Evolutionary conservation across 2,329 filamentous ascomycete genomes (phyloP), one percentile per base, ranked within the genome.

Genomic region (Diaporthe amygdali): DNA sequence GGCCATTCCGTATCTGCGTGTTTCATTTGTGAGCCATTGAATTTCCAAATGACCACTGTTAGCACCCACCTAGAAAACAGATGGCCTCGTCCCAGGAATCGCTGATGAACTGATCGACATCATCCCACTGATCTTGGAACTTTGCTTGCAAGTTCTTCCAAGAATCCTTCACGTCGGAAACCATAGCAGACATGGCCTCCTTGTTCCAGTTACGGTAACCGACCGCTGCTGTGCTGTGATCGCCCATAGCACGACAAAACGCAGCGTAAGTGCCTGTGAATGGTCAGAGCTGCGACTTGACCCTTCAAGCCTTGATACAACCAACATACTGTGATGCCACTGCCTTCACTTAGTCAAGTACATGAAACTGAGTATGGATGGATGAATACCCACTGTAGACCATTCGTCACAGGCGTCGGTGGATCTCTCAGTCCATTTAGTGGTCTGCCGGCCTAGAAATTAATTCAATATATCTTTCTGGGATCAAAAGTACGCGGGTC

Each of bases 81-180:
- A n/a, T 54, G 3, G 51, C 51, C 0, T 54, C 51, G 1, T 34
- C 30, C 30, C 51, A 54, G 1, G 30, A 7, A 6, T 15, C 15
- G 1, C 2, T 2, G 20, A 25, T 37, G 20, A 25, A n/a, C 2
- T 0, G 0, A 1, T 5, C 9, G 3, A 37, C 1, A 22, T 37
- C 20, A 22, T 5, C 17, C 52, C 37, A 17, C 30, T 37, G 4
- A 3, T 37, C 32, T 34, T 37, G 15, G 30, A n/a, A 22, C 1
- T 3, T 10, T 3, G 20, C 3, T 6, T 20, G 30, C 20, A 54
- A 22, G 20, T 22, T 17, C 0, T 34, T 30, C 9, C 51, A 54
- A n/a, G 51, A 30, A 10, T 9, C 30, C 14, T 55, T 10, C 4
- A 55, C 7, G 52, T 37, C 32, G 0, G 20, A 5, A 1, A 37